phyloP scores from a whole-genome alignment of 345 rosid species.

The Schrenkiella parvula region DNA sequence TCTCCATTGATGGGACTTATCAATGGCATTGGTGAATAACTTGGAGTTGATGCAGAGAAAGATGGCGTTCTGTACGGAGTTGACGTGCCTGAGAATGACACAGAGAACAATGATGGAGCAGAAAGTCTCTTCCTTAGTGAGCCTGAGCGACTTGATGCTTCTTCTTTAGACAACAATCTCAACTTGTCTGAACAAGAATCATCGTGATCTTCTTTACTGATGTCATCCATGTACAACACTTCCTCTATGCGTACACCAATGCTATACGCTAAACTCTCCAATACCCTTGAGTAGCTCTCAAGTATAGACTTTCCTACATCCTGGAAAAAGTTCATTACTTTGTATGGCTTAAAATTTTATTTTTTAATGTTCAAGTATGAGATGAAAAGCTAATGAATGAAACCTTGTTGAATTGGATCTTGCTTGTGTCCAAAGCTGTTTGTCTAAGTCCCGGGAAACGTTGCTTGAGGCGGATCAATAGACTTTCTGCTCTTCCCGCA shows the following conservation, averaged over 20 bases:
- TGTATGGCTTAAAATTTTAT: background rate
- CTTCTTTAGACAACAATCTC: constrained; percentile 31
- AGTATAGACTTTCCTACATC: constrained; percentile 92
- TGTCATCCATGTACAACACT: constrained; percentile 76
- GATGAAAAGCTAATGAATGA: background rate
- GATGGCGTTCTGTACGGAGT: constrained; percentile 67
- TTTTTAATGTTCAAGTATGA: background rate
- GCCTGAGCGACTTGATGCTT: constrained; percentile 48
- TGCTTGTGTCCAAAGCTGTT: constrained; percentile 81
- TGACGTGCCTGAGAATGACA: constrained; percentile 40
- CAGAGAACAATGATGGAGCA: constrained; percentile 53
- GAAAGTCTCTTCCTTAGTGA: constrained; percentile 56
- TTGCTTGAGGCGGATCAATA: constrained; percentile 80
- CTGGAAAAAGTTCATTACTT: constrained; percentile 35
- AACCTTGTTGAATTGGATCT: constrained; percentile 95
- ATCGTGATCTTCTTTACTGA: constrained; percentile 54
- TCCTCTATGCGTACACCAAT: constrained; percentile 89
- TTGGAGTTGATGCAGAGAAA: constrained; percentile 50
- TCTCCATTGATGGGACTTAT: constrained; percentile 47
- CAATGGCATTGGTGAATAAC: constrained; percentile 57
- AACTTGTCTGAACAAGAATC: constrained; percentile 31
- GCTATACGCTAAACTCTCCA: constrained; percentile 86
- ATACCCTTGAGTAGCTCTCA: constrained; percentile 94
- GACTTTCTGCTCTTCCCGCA: constrained; percentile 81
- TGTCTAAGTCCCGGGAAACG: constrained; percentile 86